phyloP scores from a whole-genome alignment of 78 protist species.

The Andalucia godoyi region DNA sequence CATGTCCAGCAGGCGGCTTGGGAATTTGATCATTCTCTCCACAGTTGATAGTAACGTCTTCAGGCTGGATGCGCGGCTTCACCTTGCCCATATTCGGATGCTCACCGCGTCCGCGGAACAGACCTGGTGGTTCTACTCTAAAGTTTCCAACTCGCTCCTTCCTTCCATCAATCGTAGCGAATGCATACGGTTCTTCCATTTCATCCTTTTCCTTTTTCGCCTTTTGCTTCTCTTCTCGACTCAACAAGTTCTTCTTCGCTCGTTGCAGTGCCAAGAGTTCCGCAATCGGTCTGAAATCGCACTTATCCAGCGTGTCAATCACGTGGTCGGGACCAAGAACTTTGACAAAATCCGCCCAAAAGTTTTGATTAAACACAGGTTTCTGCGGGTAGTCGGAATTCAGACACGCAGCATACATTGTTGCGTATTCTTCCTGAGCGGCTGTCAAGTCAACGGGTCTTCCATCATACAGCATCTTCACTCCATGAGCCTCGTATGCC shows the following conservation, averaged over 20 bases:
- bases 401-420: slow-evolving; percentile 66
- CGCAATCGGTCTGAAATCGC: slow-evolving; percentile 75
- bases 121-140: slow-evolving; percentile 95
- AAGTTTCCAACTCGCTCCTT: slow-evolving; percentile 84
- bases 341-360: slow-evolving; percentile 40
- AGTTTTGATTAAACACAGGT: slow-evolving; percentile 63
- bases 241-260: slow-evolving; percentile 34
- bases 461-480: slow-evolving; percentile 58
- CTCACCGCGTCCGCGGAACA: slow-evolving; percentile 98
- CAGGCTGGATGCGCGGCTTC: slow-evolving; percentile 86
- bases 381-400: slow-evolving; percentile 72
- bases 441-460: slow-evolving; percentile 32
- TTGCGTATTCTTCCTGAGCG: slow-evolving; percentile 78
- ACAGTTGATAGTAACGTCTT: slow-evolving; percentile 86
- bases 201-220: slow-evolving; percentile 38
- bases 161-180: slow-evolving; percentile 83
- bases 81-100: slow-evolving; percentile 92
- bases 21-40: slow-evolving; percentile 70
- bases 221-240: slow-evolving; percentile 59
- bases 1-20: slow-evolving; percentile 74
- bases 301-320: slow-evolving; percentile 25
- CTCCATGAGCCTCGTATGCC: slow-evolving; percentile 68
- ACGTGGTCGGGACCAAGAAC: slow-evolving; percentile 16
- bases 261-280: slow-evolving; percentile 9
- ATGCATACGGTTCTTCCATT: slow-evolving; percentile 44